These are phyloP conservation scores for Pilatotrama ljubarskyi DNA, from an alignment of 768 basidiomycete genomes.

Conservation along the genomic window DNA sequence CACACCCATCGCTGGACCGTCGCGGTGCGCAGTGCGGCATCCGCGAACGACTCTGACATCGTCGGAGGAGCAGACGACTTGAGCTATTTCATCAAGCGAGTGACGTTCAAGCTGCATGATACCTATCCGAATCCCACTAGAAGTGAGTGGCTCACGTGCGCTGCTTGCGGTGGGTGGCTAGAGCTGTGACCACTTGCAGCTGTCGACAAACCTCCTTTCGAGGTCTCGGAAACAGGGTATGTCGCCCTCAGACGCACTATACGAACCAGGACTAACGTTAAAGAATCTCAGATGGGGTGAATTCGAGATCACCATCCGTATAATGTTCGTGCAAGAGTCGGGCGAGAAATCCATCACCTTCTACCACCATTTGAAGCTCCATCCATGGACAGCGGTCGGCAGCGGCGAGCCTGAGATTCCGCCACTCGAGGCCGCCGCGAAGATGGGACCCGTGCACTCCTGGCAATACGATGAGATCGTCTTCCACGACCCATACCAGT, in stretches of 20 bases:
- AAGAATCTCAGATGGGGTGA: slow-evolving; percentile 85
- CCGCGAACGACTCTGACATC: slow-evolving; percentile 65
- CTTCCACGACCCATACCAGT: slow-evolving; percentile 89
- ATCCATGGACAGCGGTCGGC: slow-evolving; percentile 75
- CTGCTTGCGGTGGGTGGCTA: not conserved
- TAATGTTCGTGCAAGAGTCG: slow-evolving; percentile 86
- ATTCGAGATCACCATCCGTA: slow-evolving; percentile 92
- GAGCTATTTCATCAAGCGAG: slow-evolving; percentile 90
- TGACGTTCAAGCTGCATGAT: slow-evolving; percentile 97
- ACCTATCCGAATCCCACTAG: slow-evolving; percentile 90
- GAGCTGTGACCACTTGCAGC: slow-evolving; percentile 44
- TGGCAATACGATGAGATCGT: slow-evolving; percentile 99
- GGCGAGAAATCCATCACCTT: slow-evolving; percentile 87
- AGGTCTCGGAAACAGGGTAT: slow-evolving; percentile 93
- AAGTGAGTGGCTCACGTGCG: slow-evolving; percentile 53
- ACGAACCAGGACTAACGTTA: not conserved
- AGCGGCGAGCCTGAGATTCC: slow-evolving; percentile 70
- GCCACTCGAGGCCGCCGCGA: slow-evolving; percentile 63
- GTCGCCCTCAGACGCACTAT: slow-evolving; percentile 19
- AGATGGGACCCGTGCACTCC: slow-evolving; percentile 80
- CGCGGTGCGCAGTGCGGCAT: slow-evolving; percentile 86
- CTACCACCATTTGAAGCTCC: slow-evolving; percentile 94
- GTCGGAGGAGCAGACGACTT: slow-evolving; percentile 92
- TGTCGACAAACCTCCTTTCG: slow-evolving; percentile 91
- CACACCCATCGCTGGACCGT: slow-evolving; percentile 98